Evolutionary conservation across 2,329 filamentous ascomycete species (phyloP), one percentile per base, ranked within the genome.

Genomic region (Neonectria punicea): DNA sequence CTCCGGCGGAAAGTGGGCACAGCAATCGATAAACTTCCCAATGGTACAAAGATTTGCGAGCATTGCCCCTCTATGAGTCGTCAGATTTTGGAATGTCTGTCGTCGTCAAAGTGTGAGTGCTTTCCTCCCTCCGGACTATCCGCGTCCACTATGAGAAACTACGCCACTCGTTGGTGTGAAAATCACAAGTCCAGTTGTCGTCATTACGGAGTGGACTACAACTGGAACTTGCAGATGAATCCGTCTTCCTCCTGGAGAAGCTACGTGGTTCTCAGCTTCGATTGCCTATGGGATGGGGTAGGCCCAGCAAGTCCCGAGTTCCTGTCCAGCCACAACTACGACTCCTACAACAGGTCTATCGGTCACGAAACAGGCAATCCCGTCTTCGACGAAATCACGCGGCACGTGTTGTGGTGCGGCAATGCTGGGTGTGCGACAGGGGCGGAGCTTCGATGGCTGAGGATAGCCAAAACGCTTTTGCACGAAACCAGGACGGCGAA

Each of bases 331-430:
- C 34, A 66, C 1, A 53, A 30, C 14, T 66, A 55, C 3, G 5
- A 44, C 18, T 53, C 5, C n/a, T 53, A 14, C 5, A 53, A 30
- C 22, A 53, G 7, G 49, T 20, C 18, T 20, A 4, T 44, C 18
- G 43, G 43, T 14, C 4, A 16, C 11, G 6, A 0, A 10, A 14
- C 1, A 4, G 36, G 4, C 8, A 16, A 58, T 6, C 51, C 58
- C 2, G 44, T 69, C 10, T 25, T 66, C 1, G 55, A 65, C 5
- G 20, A 61, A 1, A 47, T 11, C 5, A 68, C 62, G 1, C 47
- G 49, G 10, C 30, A 53, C 1, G 8, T 68, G 5, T 61, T 69
- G 0, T 66, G 55, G 66, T 69, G 62, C 2, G 18, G 32, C 4
- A 28, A 32, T 16, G 36, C 55, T 2, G 44, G 53, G 2, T 69